Percentiles rank a stretch among this genome's conserved stretches.
phyloP scores from a whole-genome alignment of 2,329 filamentous ascomycete genomes.

The Claviceps paspali region DNA sequence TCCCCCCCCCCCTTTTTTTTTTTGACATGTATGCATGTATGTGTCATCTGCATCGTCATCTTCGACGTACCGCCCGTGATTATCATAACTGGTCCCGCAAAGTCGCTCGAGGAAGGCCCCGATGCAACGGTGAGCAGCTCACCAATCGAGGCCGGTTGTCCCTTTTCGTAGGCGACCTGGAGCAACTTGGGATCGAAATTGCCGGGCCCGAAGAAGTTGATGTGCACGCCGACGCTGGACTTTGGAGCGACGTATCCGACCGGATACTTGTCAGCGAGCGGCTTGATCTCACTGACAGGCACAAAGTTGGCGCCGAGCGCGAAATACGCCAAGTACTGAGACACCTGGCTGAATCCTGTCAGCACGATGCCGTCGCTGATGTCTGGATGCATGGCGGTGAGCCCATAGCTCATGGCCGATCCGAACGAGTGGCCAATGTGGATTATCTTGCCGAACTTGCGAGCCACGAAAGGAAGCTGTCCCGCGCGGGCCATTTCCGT shows the following conservation, averaged over 20 bases:
- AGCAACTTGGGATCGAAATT: conserved; percentile 41
- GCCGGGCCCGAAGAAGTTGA: conserved; percentile 34
- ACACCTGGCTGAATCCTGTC: conserved; percentile 41
- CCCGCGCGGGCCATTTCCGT: conserved; percentile 33
- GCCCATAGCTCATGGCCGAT: conserved; percentile 38
- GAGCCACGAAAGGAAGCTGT: conserved; percentile 24
- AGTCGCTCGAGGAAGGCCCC: conserved; percentile 19
- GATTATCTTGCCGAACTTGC: conserved; percentile 27
- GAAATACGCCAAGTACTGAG: conserved; percentile 27
- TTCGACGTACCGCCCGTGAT: conserved; percentile 35
- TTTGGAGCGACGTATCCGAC: conserved; percentile 38
- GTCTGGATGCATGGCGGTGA: conserved; percentile 35
- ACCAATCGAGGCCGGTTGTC: conserved; percentile 41
- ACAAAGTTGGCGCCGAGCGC: conserved; percentile 31
- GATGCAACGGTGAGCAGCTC: conserved; percentile 41
- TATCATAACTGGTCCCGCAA: conserved; percentile 40
- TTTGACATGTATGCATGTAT: no score
- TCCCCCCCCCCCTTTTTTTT: no score
- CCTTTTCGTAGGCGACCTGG: conserved; percentile 25
- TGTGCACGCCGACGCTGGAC: conserved; percentile 32
- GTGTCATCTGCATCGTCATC: no score
- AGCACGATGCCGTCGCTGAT: conserved; percentile 43
- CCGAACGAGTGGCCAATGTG: conserved; percentile 53
- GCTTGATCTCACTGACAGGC: conserved; percentile 20
- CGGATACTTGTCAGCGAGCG: conserved; percentile 18